Evolutionary conservation across 1,284 basidiomycete genomes (phyloP).

Genomic region (Ustilago hordei): DNA sequence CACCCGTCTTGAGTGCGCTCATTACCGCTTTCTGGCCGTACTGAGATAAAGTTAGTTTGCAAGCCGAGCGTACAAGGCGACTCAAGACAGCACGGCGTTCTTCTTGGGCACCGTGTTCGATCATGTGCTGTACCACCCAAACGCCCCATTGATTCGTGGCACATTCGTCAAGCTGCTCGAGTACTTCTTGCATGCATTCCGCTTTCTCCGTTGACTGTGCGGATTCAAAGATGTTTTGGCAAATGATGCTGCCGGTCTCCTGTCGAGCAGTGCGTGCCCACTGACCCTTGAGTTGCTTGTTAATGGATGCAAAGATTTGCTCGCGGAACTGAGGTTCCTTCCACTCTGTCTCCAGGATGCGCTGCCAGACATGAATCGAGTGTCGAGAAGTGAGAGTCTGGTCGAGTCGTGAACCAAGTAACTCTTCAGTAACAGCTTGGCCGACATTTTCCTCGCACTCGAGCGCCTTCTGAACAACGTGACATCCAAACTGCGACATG

Average conservation of each 20-base stretch:
- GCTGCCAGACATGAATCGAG: constrained; percentile 65
- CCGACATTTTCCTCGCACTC: constrained; percentile 46
- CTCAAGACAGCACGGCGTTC: constrained; percentile 50
- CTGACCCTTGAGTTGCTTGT: constrained; percentile 48
- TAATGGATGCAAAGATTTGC: constrained; percentile 56
- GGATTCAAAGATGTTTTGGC: constrained; percentile 63
- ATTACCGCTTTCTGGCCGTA: constrained; percentile 68
- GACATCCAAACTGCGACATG: constrained; percentile 61
- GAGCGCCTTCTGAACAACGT: constrained; percentile 62
- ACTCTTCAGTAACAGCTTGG: constrained; percentile 49
- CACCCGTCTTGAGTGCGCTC: constrained; percentile 60
- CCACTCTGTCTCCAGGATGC: constrained; percentile 58
- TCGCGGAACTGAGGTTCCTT: constrained; percentile 30
- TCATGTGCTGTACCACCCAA: constrained; percentile 67
- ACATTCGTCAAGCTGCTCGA: constrained; percentile 53
- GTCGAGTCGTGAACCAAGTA: constrained; percentile 52
- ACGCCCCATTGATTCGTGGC: constrained; percentile 67
- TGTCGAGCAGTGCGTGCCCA: constrained; percentile 60
- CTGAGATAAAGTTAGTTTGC: constrained; percentile 59
- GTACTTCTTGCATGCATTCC: constrained; percentile 61
- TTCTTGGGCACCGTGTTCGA: constrained; percentile 60
- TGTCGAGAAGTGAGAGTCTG: constrained; percentile 59
- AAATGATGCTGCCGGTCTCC: constrained; percentile 65
- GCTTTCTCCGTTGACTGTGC: constrained; percentile 51
- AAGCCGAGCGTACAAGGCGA: constrained; percentile 45